Evolutionary conservation across 2,329 filamentous ascomycete species (phyloP).

Genomic region (Talaromyces atroroseus): DNA sequence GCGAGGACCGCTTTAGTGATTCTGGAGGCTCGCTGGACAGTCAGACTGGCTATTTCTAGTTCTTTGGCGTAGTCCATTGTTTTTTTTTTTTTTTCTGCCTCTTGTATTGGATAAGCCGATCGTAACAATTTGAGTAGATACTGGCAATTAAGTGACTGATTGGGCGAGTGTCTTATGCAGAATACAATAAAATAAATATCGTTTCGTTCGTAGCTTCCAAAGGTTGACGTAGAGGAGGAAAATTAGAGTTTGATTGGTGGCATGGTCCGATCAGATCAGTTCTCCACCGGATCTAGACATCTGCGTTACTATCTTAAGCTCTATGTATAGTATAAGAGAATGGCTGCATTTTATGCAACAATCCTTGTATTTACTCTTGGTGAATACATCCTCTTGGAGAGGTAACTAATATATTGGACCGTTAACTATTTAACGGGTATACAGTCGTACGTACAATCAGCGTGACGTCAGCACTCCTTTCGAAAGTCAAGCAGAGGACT

Average conservation of each 20-base stretch:
- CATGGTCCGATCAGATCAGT: background rate
- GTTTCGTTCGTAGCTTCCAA: background rate
- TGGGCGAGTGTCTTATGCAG: no score
- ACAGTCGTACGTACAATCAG: background rate
- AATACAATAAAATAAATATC: no score
- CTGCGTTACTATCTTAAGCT: background rate
- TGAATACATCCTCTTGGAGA: no score
- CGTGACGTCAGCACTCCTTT: background rate
- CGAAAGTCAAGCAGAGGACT: background rate
- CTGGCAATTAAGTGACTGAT: background rate
- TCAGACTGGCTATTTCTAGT: constrained; percentile 34
- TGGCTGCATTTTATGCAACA: background rate
- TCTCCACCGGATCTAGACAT: background rate
- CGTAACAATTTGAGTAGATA: background rate
- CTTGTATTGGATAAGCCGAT: background rate
- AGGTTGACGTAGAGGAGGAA: background rate
- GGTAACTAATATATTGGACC: background rate
- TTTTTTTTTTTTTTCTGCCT: background rate
- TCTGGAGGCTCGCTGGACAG: constrained; percentile 52
- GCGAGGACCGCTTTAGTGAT: constrained; percentile 53
- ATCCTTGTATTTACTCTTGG: background rate
- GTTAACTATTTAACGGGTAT: background rate
- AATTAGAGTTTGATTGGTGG: background rate
- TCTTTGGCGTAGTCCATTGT: constrained; percentile 28
- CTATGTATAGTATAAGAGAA: background rate